A percentile compares a stretch with the other conserved stretches of the same genome.
These are phyloP conservation scores for Cyclanthera cordifolia DNA, from an alignment of 306 rosid genomes.

Conservation along the genomic window DNA sequence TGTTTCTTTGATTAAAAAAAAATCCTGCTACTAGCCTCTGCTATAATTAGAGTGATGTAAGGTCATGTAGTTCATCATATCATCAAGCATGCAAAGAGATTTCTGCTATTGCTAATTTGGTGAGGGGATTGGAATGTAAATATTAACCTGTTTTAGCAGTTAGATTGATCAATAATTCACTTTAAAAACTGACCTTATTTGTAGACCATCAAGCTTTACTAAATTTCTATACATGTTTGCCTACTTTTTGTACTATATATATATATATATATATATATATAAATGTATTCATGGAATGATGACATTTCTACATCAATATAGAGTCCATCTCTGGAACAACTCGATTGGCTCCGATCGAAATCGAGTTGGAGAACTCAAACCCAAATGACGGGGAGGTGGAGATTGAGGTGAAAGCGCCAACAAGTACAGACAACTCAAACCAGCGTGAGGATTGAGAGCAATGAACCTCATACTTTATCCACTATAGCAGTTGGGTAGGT, in stretches of 20 bases:
- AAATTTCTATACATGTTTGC: too few relatives aligned
- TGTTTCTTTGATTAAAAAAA: not conserved
- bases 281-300: not conserved
- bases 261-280: too few relatives aligned
- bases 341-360: conserved; percentile 12
- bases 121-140: not conserved
- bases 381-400: conserved; percentile 34
- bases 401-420: conserved; percentile 35
- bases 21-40: not conserved
- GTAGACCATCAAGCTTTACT: not conserved
- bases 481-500: not conserved
- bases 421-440: conserved; percentile 21
- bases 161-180: not conserved
- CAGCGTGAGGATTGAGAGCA: conserved; percentile 48
- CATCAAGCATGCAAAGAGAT: not conserved
- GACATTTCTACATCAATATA: conserved; percentile 9
- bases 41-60: not conserved
- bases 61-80: not conserved
- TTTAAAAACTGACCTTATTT: not conserved
- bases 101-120: not conserved
- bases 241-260: not conserved
- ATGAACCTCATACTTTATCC: conserved; percentile 18
- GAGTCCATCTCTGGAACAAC: conserved; percentile 12
- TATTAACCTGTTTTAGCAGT: not conserved
- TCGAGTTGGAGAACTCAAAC: conserved; percentile 23